These are phyloP conservation scores for Ogataea polymorpha DNA, from an alignment of 805 yeast species.

Conservation along the genomic window DNA sequence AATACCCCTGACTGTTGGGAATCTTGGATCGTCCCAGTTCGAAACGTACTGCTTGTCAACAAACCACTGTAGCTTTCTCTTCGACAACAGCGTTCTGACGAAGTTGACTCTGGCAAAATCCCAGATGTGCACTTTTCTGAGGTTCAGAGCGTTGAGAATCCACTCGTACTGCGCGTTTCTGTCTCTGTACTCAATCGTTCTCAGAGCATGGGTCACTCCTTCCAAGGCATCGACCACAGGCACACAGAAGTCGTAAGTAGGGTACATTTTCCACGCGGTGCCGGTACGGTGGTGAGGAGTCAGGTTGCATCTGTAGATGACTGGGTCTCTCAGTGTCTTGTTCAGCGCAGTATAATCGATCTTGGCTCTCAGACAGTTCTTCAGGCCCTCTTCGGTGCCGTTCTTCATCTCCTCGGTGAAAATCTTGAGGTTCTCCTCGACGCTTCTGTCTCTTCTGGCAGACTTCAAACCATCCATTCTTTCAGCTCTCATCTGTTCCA, in stretches of 20 bases:
- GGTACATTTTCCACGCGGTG: constrained; percentile 89
- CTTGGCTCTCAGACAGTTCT: constrained; percentile 94
- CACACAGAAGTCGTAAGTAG: constrained; percentile 98
- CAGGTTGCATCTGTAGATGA: constrained; percentile 92
- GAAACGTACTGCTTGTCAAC: constrained; percentile 85
- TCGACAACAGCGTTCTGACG: constrained; percentile 89
- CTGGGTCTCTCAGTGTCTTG: constrained; percentile 97
- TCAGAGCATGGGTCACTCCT: constrained; percentile 96
- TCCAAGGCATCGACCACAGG: constrained; percentile 94
- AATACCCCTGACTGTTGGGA: constrained; percentile 99
- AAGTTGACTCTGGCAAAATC: constrained; percentile 97
- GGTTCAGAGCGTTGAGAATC: constrained; percentile 76
- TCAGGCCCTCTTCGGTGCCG: constrained; percentile 89
- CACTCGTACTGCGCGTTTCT: constrained; percentile 98
- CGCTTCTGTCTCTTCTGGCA: constrained; percentile 84
- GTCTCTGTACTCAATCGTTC: constrained; percentile 98
- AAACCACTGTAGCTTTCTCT: constrained; percentile 99
- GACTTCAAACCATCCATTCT: constrained; percentile 97
- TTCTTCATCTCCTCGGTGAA: constrained; percentile 91
- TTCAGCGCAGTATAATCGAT: constrained; percentile 87
- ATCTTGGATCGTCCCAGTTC: constrained; percentile 99
- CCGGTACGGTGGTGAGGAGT: constrained; percentile 99
- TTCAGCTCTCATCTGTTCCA: constrained; percentile 95
- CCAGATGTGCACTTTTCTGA: constrained; percentile 96
- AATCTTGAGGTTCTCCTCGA: constrained; percentile 85